A percentile compares a stretch with the other conserved stretches of the same genome.
Conservation (phyloP, 768 basidiomycete genomes). For the Leucogyrophana mollusca region DNA sequence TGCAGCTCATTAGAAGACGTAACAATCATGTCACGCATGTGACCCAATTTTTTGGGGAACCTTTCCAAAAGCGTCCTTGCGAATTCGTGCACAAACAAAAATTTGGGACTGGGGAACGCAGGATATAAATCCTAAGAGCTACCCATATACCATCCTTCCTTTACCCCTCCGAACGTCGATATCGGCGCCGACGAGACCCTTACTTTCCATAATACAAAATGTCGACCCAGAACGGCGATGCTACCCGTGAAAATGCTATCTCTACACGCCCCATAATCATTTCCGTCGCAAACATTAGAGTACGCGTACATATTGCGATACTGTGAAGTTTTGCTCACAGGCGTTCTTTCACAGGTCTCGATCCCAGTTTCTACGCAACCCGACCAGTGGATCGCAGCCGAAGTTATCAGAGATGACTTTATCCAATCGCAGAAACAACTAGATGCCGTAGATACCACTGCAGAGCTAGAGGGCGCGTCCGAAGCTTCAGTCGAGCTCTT, state of each 20-base stretch:
- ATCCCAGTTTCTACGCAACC: conserved; percentile 81
- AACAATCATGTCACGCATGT: neutral
- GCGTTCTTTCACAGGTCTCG: conserved; percentile 52
- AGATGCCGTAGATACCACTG: conserved; percentile 54
- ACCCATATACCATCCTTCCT: neutral
- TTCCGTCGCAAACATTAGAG: conserved; percentile 31
- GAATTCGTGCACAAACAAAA: conserved; percentile 23
- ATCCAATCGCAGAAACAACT: conserved; percentile 57
- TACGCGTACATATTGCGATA: conserved; percentile 22
- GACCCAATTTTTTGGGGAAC: conserved; percentile 1
- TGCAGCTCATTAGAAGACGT: too few species aligned
- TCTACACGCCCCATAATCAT: conserved; percentile 36
- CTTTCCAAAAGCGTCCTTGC: neutral
- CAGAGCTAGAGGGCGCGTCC: conserved; percentile 49
- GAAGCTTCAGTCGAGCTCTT: conserved; percentile 77
- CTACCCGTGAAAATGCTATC: conserved; percentile 26
- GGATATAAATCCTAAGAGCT: conserved; percentile 1
- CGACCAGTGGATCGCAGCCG: conserved; percentile 91
- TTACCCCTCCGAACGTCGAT: conserved; percentile 4
- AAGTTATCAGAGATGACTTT: conserved; percentile 90
- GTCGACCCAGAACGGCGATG: conserved; percentile 31
- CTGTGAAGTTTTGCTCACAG: conserved; percentile 6
- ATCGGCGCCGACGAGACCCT: neutral
- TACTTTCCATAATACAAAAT: conserved; percentile 20
- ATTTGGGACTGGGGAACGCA: conserved; percentile 30